Evolutionary conservation across 2,329 filamentous ascomycete species (phyloP), one percentile per base, ranked within the genome.

Genomic region (Leptographium procerum): DNA sequence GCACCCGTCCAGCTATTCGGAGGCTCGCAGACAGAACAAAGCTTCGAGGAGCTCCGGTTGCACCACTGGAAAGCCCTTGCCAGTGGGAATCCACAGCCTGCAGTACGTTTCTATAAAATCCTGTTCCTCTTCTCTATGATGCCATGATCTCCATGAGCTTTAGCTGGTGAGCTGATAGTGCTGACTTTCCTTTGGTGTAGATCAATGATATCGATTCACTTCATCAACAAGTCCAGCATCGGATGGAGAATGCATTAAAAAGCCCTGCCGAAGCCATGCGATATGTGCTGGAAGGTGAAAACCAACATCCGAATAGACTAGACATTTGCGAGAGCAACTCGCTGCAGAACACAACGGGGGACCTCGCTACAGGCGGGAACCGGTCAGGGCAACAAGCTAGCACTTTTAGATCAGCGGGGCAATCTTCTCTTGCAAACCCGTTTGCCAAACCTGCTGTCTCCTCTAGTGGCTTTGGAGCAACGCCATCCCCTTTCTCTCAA

Each of bases 1-100:
- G 83, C 87, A 1, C 91, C 91, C 0, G 83, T 83, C 22, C 90
- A 96, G 71, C 78, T 96, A 1, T 91, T 96, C 66, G 90, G 90
- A 56, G 91, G 90, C 1, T 79, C 78, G 51, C 77, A 82, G 7
- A 81, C 91, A 22, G 92, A 97, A 70, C 87, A 91, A 69, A 95
- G 90, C 66, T 87, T 88, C 47, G 92, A 97, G 70, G 92, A 97
- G 71, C 81, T 95, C 69, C 82, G 91, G 55, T 69, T 91, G 26
- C 86, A 90, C 67, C 91, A 92, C 67, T 75, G 84, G 65, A 66
- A 69, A 56, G 82, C 82, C 2, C 74, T 77, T 47, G 79, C 82
- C 10, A 67, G 79, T 9, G 87, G 88, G 1, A 87, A 85, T 58
- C 72, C 75, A 14, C 73, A 80, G 58, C 73, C 74, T 58, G 80